Evolutionary conservation across 2,329 filamentous ascomycete species (phyloP).

Genomic region (Arachnopeziza araneosa): DNA sequence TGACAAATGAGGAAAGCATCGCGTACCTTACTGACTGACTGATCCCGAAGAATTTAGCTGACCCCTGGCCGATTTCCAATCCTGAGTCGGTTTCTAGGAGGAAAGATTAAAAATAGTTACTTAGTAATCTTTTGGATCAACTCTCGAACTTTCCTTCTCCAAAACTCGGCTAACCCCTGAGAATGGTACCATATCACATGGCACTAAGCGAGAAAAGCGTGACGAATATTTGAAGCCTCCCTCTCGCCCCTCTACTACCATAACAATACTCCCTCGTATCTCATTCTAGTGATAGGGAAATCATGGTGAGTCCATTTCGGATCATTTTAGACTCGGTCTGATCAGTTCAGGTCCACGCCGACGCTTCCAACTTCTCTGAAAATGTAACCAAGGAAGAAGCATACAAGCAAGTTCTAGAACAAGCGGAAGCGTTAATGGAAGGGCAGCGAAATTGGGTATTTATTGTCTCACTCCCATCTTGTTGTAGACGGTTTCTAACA

Average conservation of each 20-base stretch:
- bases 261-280: not conserved
- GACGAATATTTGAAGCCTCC: not conserved
- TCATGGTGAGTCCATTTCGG: not conserved
- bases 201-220: not conserved
- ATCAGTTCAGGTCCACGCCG: slow-evolving; percentile 52
- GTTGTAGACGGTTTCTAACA: slow-evolving; percentile 1
- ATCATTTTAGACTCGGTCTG: not conserved
- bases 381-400: slow-evolving; percentile 66
- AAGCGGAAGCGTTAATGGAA: slow-evolving; percentile 63
- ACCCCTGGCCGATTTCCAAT: too few relatives aligned
- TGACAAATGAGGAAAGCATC: not conserved
- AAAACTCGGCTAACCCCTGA: not conserved
- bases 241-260: not conserved
- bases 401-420: slow-evolving; percentile 67
- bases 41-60: not conserved
- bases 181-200: slow-evolving; percentile 1
- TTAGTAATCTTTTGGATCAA: too few relatives aligned
- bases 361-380: slow-evolving; percentile 66
- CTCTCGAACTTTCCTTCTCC: not conserved
- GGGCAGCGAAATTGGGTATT: slow-evolving; percentile 74
- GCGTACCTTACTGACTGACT: not conserved
- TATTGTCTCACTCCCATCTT: slow-evolving; percentile 17
- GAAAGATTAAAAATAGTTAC: too few relatives aligned
- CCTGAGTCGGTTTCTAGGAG: too few relatives aligned
- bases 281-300: not conserved